A percentile compares a stretch with the other conserved stretches of the same genome.
These are phyloP conservation scores for Exophiala viscosa DNA, from an alignment of 2,329 filamentous ascomycete species.

Conservation along the genomic window DNA sequence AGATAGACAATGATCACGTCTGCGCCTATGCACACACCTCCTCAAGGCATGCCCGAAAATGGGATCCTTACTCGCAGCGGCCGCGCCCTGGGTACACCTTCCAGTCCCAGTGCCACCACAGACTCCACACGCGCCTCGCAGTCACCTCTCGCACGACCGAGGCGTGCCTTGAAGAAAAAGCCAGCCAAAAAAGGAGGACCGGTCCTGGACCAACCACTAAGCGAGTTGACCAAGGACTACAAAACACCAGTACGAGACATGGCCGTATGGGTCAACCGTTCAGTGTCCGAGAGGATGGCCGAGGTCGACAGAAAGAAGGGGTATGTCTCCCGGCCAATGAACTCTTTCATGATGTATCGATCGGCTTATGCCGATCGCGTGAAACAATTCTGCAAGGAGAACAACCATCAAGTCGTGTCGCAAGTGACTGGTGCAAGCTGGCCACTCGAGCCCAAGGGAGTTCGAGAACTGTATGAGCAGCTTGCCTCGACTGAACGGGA, in stretches of 20 bases:
- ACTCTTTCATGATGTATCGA: constrained; percentile 96
- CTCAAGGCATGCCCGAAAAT: constrained; percentile 6
- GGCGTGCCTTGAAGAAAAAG: constrained; percentile 25
- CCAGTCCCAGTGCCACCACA: constrained; percentile 10
- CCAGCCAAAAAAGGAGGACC: constrained; percentile 24
- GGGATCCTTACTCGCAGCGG: constrained; percentile 27
- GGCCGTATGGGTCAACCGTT: constrained; percentile 70
- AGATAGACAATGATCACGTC: constrained; percentile 14
- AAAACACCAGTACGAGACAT: constrained; percentile 71
- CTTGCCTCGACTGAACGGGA: constrained; percentile 76
- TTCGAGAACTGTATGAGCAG: constrained; percentile 72
- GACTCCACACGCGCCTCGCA: constrained; percentile 28
- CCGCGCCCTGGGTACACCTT: constrained; percentile 25
- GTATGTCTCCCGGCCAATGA: constrained; percentile 89
- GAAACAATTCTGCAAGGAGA: constrained; percentile 74
- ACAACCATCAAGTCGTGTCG: constrained; percentile 92
- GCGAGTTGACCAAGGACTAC: constrained; percentile 62
- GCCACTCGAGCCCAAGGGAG: constrained; percentile 69
- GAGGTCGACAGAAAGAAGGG: constrained; percentile 71
- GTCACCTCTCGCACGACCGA: constrained; percentile 36
- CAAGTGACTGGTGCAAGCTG: constrained; percentile 82
- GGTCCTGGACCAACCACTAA: constrained; percentile 62
- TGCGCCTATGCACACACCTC: constrained; percentile 16
- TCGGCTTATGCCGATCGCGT: constrained; percentile 86
- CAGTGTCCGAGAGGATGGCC: constrained; percentile 59